These are phyloP conservation scores for Ceratobasidium sp. DNA, from an alignment of 1,284 basidiomycete genomes.

Conservation along the genomic window DNA sequence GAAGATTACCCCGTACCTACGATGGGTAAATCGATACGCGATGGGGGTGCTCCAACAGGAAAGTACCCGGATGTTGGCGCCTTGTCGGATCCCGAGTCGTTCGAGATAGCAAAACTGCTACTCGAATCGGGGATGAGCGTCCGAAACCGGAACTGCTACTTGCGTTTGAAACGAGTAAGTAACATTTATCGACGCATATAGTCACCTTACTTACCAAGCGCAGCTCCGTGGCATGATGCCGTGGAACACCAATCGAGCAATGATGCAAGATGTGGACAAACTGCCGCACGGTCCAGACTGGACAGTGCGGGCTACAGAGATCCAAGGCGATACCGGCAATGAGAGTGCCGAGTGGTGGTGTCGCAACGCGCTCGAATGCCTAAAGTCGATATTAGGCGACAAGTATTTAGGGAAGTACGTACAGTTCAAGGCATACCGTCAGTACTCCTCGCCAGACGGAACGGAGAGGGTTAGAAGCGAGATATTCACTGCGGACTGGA, in stretches of 20 bases:
- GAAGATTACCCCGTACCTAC: too few species aligned
- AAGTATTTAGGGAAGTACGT: constrained; percentile 32
- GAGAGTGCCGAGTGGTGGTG: constrained; percentile 56
- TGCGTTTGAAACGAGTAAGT: constrained; percentile 14
- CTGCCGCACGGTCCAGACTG: constrained; percentile 18
- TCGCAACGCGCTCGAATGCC: constrained; percentile 54
- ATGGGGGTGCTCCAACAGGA: not conserved
- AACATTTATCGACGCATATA: not conserved
- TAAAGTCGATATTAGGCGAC: constrained; percentile 52
- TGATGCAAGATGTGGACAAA: constrained; percentile 36
- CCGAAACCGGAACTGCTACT: not conserved
- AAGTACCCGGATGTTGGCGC: not conserved
- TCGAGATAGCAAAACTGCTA: constrained; percentile 12
- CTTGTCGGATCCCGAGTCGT: not conserved
- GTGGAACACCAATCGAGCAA: constrained; percentile 1
- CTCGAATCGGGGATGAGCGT: constrained; percentile 6
- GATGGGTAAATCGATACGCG: too few species aligned
- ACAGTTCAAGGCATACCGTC: constrained; percentile 4
- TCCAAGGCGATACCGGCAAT: constrained; percentile 40
- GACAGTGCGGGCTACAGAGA: constrained; percentile 38
- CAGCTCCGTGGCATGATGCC: not conserved
- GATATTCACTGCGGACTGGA: constrained; percentile 29
- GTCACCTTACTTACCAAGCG: not conserved
- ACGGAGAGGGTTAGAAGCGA: constrained; percentile 24
- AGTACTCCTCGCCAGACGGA: not conserved